Evolutionary conservation across 2,329 filamentous ascomycete species (phyloP).

Genomic region (Botrytis pseudocinerea): DNA sequence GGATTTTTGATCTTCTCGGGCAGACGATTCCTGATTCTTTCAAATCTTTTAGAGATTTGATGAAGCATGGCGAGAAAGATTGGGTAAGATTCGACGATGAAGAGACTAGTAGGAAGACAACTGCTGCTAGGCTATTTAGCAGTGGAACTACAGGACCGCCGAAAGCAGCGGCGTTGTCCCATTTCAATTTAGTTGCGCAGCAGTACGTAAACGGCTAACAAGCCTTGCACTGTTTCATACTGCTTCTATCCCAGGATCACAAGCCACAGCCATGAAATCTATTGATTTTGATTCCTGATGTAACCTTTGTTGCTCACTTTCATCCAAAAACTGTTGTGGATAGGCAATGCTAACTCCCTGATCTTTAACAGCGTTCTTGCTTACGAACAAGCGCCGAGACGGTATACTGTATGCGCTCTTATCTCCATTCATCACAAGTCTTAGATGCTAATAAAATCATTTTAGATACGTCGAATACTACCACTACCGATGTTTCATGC

Average conservation of each 20-base stretch:
- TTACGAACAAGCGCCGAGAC: slow-evolving; percentile 53
- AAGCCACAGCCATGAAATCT: too few species aligned
- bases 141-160: slow-evolving; percentile 60
- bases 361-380: slow-evolving; percentile 39
- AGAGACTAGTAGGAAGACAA: slow-evolving; percentile 39
- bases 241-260: too few species aligned
- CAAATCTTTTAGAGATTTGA: slow-evolving; percentile 30
- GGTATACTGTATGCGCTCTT: slow-evolving; percentile 59
- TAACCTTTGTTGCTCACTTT: too few species aligned
- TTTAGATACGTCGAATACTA: slow-evolving; percentile 52
- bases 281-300: too few species aligned
- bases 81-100: slow-evolving; percentile 36
- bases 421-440: slow-evolving; percentile 33
- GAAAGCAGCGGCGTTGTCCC: slow-evolving; percentile 45
- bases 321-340: not conserved
- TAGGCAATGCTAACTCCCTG: not conserved
- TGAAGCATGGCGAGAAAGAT: slow-evolving; percentile 34
- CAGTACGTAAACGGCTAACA: slow-evolving; percentile 22
- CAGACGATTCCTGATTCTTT: slow-evolving; percentile 32
- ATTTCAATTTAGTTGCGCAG: slow-evolving; percentile 43
- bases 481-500: slow-evolving; percentile 57
- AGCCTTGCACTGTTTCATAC: too few species aligned
- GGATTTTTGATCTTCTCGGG: slow-evolving; percentile 34
- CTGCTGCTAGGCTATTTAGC: slow-evolving; percentile 47
- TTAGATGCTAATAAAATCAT: not conserved